Evolutionary conservation across 805 yeast species (phyloP), one percentile per base, ranked within the genome.

Genomic region (Jamesozyma lodderae): DNA sequence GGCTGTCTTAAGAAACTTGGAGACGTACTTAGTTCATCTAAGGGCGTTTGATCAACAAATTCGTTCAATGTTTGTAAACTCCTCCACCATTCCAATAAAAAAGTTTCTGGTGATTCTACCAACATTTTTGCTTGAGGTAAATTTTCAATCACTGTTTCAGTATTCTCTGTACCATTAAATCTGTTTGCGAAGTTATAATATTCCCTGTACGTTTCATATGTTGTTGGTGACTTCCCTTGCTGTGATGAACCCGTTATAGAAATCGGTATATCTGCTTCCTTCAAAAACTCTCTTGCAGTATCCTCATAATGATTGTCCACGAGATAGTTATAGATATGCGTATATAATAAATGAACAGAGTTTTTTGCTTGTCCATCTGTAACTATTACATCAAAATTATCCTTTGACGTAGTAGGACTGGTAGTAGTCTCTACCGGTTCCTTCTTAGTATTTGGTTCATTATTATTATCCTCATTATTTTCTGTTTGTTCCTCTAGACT

Each of bases 81-180:
- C 33, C 65, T 62, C 75, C 77, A 73, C 79, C 79, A 73, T 42
- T 73, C 77, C 33, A 67, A 51, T 14, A 73, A 51, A 42, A 71
- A 70, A 1, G 73, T 62, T n/a, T 69, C 73, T 5, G 62, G 60
- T 2, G 64, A 56, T 16, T 63, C 53, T 62, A 63, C 62, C 31
- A 66, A 49, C 66, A 63, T 65, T 40, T 64, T 57, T 1, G 63
- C 61, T 6, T 7, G 17, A 5, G 31, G 31, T 5, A 28, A 13
- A 11, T 28, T 19, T 10, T 28, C 16, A 8, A 28, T 15, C n/a
- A 6, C 16, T 14, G 9, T 16, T 6, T 16, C 15, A 13, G 14
- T 6, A 13, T n/a, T n/a, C n/a, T 16, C 16, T 14, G 9, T 16
- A 11, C 29, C 15, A 13, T 13, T 6, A 13, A 13, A 6, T 6